Percentiles rank a stretch among this genome's conserved stretches.
phyloP scores from a whole-genome alignment of 768 basidiomycete species.

The Tricholoma furcatifolium region DNA sequence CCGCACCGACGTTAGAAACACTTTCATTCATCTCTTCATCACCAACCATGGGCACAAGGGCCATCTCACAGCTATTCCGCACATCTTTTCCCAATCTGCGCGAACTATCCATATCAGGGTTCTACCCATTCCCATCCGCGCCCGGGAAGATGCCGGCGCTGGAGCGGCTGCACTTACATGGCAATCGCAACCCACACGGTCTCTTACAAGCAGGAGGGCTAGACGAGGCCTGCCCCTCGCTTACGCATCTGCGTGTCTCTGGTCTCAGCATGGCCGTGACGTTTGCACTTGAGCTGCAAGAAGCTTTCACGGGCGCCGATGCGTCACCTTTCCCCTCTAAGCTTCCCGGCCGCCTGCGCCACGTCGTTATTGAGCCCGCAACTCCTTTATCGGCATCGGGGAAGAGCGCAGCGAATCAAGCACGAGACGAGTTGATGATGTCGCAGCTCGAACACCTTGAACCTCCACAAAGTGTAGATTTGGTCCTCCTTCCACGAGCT shows the following conservation, averaged over 20 bases:
- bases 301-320: constrained; percentile 23
- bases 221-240: constrained; percentile 35
- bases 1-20: constrained; percentile 40
- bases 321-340: constrained; percentile 19
- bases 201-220: constrained; percentile 39
- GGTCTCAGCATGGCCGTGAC: constrained; percentile 41
- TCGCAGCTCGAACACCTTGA: constrained; percentile 20
- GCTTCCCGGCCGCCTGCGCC: constrained; percentile 23
- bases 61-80: constrained; percentile 43
- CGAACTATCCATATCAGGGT: constrained; percentile 44
- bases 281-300: constrained; percentile 40
- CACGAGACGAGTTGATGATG: constrained; percentile 31
- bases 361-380: constrained; percentile 28
- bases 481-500: constrained; percentile 10
- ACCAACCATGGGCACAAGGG: constrained; percentile 33
- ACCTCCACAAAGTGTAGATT: constrained; percentile 5
- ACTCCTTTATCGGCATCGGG: constrained; percentile 12
- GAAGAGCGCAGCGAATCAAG: constrained; percentile 11
- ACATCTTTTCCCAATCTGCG: constrained; percentile 37
- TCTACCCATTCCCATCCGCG: constrained; percentile 47
- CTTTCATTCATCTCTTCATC: constrained; percentile 36
- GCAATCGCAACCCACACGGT: constrained; percentile 51
- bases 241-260: constrained; percentile 39
- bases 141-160: constrained; percentile 36
- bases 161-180: constrained; percentile 41